These are phyloP conservation scores for Sporobolomyces phaffii DNA, from an alignment of 768 basidiomycete species.

Conservation along the genomic window DNA sequence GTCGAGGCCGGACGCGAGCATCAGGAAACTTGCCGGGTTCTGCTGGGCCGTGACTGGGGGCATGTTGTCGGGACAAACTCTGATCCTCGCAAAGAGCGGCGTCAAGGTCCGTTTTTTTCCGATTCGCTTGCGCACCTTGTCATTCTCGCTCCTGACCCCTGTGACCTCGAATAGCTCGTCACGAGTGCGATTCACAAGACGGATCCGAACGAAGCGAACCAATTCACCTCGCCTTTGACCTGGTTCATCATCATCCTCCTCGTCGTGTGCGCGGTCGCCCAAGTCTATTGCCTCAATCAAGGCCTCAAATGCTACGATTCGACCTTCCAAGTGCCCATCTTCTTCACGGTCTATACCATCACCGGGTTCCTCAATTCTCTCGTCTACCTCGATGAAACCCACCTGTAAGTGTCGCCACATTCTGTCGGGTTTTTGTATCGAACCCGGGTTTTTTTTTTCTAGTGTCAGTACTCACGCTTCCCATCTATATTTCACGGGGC, in stretches of 20 bases:
- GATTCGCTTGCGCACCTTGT: not conserved
- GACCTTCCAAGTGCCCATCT: constrained; percentile 64
- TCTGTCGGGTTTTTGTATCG: too few relatives aligned
- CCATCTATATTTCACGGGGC: not conserved
- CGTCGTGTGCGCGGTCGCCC: constrained; percentile 69
- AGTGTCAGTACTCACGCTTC: too few relatives aligned
- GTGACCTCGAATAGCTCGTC: too few relatives aligned
- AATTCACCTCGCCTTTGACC: constrained; percentile 30
- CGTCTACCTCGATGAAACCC: constrained; percentile 74
- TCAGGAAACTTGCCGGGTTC: constrained; percentile 87
- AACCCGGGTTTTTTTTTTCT: not conserved
- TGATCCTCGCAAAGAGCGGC: constrained; percentile 71
- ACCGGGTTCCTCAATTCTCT: constrained; percentile 62
- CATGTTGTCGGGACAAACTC: constrained; percentile 75
- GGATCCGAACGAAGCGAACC: constrained; percentile 30
- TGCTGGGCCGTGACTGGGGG: constrained; percentile 92
- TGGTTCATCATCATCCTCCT: constrained; percentile 61
- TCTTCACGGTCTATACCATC: constrained; percentile 87
- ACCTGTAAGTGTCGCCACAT: too few relatives aligned
- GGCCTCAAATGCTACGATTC: constrained; percentile 29
- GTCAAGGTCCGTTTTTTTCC: constrained; percentile 52
- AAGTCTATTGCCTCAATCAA: constrained; percentile 45
- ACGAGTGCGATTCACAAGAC: constrained; percentile 24
- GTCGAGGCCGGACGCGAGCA: constrained; percentile 58
- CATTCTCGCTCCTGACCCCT: too few relatives aligned